Percentiles rank a stretch among this genome's conserved stretches.
These are phyloP conservation scores for Zymoseptoria brevis DNA, from an alignment of 2,329 filamentous ascomycete genomes.

Conservation along the genomic window DNA sequence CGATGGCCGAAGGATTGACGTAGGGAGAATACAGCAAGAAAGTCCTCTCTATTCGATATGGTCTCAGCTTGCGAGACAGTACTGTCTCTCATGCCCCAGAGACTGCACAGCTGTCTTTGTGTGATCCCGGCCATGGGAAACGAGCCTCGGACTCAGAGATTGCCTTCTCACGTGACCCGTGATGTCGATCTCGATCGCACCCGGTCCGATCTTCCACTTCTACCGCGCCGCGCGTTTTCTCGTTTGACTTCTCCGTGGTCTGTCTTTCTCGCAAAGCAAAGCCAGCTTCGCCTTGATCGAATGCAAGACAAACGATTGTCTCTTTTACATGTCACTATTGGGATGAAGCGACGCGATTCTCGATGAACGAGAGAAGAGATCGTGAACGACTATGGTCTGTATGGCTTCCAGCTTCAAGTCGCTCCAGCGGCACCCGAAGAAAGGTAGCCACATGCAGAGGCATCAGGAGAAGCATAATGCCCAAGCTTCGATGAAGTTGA, in stretches of 20 bases:
- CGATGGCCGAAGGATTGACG: neutral
- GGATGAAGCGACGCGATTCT: no score
- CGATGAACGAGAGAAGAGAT: neutral
- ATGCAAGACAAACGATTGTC: neutral
- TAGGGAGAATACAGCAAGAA: neutral
- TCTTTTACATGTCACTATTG: no score
- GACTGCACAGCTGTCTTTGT: neutral
- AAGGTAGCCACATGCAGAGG: neutral
- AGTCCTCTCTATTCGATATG: neutral
- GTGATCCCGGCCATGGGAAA: no score
- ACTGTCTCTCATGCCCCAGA: neutral
- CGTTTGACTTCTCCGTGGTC: neutral
- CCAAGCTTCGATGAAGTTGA: neutral
- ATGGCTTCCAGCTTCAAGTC: no score
- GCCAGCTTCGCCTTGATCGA: neutral
- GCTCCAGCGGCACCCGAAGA: neutral
- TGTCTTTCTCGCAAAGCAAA: neutral
- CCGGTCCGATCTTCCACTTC: neutral
- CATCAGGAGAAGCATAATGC: neutral
- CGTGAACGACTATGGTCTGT: neutral
- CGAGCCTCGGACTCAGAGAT: neutral
- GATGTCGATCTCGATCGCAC: neutral
- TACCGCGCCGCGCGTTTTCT: neutral
- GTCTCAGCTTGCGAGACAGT: neutral
- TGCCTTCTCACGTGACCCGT: neutral